These are phyloP conservation scores for Taphrina wiesneri DNA, from an alignment of 1,139 yeast genomes.

Conservation along the genomic window DNA sequence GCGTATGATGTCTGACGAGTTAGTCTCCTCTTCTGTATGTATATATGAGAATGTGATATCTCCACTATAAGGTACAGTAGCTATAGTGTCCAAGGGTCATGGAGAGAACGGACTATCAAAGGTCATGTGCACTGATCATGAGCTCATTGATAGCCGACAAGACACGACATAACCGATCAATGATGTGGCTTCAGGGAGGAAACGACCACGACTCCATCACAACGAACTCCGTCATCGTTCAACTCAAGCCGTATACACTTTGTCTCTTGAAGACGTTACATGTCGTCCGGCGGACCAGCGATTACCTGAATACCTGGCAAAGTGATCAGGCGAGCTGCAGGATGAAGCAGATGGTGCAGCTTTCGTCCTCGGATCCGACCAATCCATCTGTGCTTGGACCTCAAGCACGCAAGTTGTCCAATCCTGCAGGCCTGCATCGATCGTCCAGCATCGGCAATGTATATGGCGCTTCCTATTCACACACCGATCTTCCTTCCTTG, in stretches of 20 bases:
- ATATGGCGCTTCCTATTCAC: conserved; percentile 30
- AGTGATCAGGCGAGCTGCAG: background rate
- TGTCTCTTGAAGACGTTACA: background rate
- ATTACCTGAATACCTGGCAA: background rate
- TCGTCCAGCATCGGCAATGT: conserved; percentile 15
- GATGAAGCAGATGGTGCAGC: conserved; percentile 29
- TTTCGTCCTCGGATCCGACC: conserved; percentile 1
- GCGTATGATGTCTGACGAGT: conserved; percentile 20
- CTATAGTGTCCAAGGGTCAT: no score
- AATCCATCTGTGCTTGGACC: background rate
- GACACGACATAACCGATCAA: background rate
- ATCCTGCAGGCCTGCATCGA: background rate
- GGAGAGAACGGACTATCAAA: no score
- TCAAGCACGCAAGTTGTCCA: background rate
- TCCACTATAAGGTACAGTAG: no score
- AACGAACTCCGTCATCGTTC: conserved; percentile 2
- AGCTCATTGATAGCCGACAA: background rate
- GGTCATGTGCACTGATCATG: background rate
- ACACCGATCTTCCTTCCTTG: conserved; percentile 27
- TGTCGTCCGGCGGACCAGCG: background rate
- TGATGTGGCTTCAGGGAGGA: background rate
- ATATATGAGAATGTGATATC: background rate
- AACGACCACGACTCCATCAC: background rate
- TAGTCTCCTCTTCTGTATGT: background rate
- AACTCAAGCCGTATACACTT: background rate